A percentile compares a stretch with the other conserved stretches of the same genome.
Conservation (phyloP, 805 yeast genomes). For the Ogataea degrootiae region DNA sequence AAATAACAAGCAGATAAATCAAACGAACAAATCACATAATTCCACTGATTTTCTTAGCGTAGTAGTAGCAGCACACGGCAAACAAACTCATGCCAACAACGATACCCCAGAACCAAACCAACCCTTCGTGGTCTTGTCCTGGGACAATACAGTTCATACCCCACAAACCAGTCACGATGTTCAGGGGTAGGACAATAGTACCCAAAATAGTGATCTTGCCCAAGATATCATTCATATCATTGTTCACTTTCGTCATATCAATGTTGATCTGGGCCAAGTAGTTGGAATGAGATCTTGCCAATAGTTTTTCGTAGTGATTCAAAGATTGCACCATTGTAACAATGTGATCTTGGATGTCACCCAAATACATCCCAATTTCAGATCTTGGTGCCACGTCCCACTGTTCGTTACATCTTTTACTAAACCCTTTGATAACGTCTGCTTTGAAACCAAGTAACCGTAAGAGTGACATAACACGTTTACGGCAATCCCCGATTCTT, state of each 20-base stretch:
- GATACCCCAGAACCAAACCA: constrained; percentile 63
- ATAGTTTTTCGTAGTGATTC: constrained; percentile 88
- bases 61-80: constrained; percentile 43
- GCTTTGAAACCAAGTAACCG: constrained; percentile 88
- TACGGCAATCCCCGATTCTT: constrained; percentile 92
- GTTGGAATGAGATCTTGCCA: constrained; percentile 94
- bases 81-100: constrained; percentile 40
- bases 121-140: constrained; percentile 67
- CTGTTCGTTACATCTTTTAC: constrained; percentile 83
- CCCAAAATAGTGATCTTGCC: constrained; percentile 92
- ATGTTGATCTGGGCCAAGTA: constrained; percentile 95
- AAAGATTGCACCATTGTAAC: constrained; percentile 94
- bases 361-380: constrained; percentile 90
- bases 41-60: constrained; percentile 40
- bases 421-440: constrained; percentile 94
- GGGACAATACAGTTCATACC: constrained; percentile 98
- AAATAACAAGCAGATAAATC: no score
- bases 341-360: constrained; percentile 96
- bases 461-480: constrained; percentile 85
- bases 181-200: constrained; percentile 91
- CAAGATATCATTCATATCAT: constrained; percentile 93
- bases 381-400: constrained; percentile 75
- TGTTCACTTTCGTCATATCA: constrained; percentile 95
- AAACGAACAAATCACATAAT: constrained; percentile 13
- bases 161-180: constrained; percentile 95